These are phyloP conservation scores for Talinum fruticosum DNA, from an alignment of 148 eudicot genomes.

Conservation along the genomic window DNA sequence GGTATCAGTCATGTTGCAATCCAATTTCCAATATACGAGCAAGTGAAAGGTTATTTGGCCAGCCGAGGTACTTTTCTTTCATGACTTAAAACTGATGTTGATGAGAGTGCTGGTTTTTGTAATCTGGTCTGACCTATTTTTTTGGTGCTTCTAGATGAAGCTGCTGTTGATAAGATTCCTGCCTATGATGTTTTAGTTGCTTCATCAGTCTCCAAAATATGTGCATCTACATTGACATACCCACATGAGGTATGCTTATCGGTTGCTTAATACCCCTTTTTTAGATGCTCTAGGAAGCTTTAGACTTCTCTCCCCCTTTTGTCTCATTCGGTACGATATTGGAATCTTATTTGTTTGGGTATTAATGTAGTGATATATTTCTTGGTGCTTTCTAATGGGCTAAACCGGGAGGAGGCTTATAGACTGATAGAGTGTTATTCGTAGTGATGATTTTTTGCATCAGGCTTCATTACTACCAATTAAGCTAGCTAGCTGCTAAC, in stretches of 20 bases:
- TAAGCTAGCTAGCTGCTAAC: background rate
- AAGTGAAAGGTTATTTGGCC: conserved; percentile 79
- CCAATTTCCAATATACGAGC: conserved; percentile 87
- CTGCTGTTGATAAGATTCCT: conserved; percentile 61
- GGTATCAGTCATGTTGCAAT: conserved; percentile 96
- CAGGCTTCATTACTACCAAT: background rate
- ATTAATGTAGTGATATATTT: background rate
- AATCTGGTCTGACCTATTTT: background rate
- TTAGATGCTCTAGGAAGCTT: no score
- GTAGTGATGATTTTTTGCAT: background rate
- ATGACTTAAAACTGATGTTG: background rate
- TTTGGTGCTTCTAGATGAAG: conserved; percentile 45
- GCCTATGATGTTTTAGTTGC: conserved; percentile 86
- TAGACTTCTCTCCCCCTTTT: no score
- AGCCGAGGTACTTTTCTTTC: conserved; percentile 44
- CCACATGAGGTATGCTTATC: conserved; percentile 81
- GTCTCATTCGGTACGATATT: background rate
- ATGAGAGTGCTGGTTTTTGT: background rate
- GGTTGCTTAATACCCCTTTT: no score
- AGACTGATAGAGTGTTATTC: background rate
- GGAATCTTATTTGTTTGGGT: background rate
- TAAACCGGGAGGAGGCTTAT: background rate
- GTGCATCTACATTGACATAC: conserved; percentile 94
- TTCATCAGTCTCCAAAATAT: conserved; percentile 90
- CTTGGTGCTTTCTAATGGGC: background rate